phyloP scores from a whole-genome alignment of 352 stramenopile genomes.

The Aphanomyces euteiches region DNA sequence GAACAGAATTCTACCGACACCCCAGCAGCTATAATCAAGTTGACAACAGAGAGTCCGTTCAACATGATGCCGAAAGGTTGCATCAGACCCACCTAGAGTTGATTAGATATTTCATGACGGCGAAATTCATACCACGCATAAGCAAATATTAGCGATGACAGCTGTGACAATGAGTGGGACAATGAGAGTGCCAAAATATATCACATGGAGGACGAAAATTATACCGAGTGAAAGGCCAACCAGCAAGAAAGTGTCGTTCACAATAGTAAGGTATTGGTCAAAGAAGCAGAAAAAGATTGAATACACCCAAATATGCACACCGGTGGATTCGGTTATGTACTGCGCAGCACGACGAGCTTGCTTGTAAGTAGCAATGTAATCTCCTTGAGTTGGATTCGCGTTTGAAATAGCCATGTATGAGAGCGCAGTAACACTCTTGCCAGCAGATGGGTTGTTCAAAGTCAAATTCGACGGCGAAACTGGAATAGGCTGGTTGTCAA shows the following conservation, averaged over 20 bases:
- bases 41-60: constrained; percentile 35
- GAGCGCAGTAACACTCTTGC: constrained; percentile 53
- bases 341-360: constrained; percentile 54
- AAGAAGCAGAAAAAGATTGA: constrained; percentile 59
- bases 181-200: constrained; percentile 50
- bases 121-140: constrained; percentile 37
- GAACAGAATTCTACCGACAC: constrained; percentile 36
- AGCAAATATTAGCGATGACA: constrained; percentile 50
- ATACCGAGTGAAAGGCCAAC: constrained; percentile 44
- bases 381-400: constrained; percentile 48
- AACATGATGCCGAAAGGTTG: constrained; percentile 51
- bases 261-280: constrained; percentile 65
- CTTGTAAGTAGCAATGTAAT: constrained; percentile 56
- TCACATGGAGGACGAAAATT: constrained; percentile 52
- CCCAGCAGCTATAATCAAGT: constrained; percentile 33
- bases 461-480: constrained; percentile 36
- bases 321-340: constrained; percentile 64
- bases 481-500: constrained; percentile 53
- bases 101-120: neutral
- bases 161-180: constrained; percentile 48
- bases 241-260: constrained; percentile 48
- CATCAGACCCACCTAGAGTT: constrained; percentile 42
- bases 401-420: constrained; percentile 65
- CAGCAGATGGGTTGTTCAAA: constrained; percentile 51
- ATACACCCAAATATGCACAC: constrained; percentile 68